These are phyloP conservation scores for Grosmannia serpens DNA, from an alignment of 2,329 filamentous ascomycete species.

Conservation along the genomic window DNA sequence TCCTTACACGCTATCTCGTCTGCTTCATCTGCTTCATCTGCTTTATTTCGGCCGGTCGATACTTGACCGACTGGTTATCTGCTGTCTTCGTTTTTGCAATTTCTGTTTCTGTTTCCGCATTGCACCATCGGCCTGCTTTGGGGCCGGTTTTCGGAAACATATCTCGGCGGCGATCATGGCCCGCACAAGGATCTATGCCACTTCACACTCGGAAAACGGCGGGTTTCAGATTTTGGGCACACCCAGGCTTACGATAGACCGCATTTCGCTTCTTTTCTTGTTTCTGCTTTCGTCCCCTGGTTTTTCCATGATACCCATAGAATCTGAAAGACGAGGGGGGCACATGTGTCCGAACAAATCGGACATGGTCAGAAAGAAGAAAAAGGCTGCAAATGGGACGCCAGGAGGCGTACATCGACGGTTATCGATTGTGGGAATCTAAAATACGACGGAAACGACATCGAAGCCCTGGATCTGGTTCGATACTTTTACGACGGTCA, in stretches of 20 bases:
- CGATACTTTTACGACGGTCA: constrained; percentile 26
- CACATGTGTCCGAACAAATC: constrained; percentile 11
- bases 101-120: constrained; percentile 10
- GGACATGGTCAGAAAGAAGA: constrained; percentile 9
- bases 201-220: constrained; percentile 19
- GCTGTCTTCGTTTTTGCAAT: constrained; percentile 3
- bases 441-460: constrained; percentile 9
- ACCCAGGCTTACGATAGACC: constrained; percentile 25
- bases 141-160: constrained; percentile 17
- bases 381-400: constrained; percentile 14
- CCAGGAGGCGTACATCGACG: constrained; percentile 18
- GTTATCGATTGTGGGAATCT: constrained; percentile 19
- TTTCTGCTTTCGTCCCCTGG: constrained; percentile 21
- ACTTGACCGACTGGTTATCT: constrained; percentile 4
- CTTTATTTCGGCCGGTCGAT: no score
- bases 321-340: constrained; percentile 20
- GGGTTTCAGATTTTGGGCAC: constrained; percentile 23
- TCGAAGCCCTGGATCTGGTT: constrained; percentile 18
- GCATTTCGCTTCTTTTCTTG: constrained; percentile 20
- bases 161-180: constrained; percentile 25
- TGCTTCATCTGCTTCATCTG: constrained; percentile 10
- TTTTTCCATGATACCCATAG: constrained; percentile 28
- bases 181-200: constrained; percentile 16
- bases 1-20: background rate
- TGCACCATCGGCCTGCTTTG: constrained; percentile 12